phyloP scores from a whole-genome alignment of 1,284 basidiomycete genomes.

The Puccinia sorghi region DNA sequence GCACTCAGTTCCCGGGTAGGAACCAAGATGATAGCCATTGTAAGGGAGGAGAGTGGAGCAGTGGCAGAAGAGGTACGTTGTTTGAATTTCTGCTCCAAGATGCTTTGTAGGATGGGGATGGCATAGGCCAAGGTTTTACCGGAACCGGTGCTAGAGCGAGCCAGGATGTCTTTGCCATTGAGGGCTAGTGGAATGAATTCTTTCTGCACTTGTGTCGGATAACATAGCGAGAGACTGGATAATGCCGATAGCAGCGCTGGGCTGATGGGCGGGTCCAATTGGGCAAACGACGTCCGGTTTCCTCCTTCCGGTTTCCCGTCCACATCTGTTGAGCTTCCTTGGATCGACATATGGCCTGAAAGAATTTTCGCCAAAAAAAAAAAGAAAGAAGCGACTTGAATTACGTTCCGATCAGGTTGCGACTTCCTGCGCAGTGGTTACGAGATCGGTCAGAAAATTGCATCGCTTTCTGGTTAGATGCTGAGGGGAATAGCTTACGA shows the following conservation, averaged over 20 bases:
- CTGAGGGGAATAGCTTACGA: not conserved
- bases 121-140: conserved; percentile 97
- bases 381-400: no score
- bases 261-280: conserved; percentile 39
- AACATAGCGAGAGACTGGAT: conserved; percentile 33
- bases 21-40: conserved; percentile 91
- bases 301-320: conserved; percentile 3
- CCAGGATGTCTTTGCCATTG: conserved; percentile 87
- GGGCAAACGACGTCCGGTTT: conserved; percentile 21
- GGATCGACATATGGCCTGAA: conserved; percentile 1
- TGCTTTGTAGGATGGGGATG: conserved; percentile 88
- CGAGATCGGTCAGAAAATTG: not conserved
- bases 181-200: conserved; percentile 75
- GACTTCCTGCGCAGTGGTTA: not conserved
- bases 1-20: conserved; percentile 94
- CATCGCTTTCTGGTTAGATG: no score
- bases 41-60: conserved; percentile 63
- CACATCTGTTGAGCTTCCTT: conserved; percentile 33
- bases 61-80: conserved; percentile 78
- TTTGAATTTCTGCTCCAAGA: conserved; percentile 82
- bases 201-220: conserved; percentile 52
- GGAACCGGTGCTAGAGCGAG: conserved; percentile 86
- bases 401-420: not conserved
- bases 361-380: not conserved
- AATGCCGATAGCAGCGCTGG: conserved; percentile 36